Percentiles rank a stretch among this genome's conserved stretches.
Evolutionary conservation across 2,329 filamentous ascomycete species (phyloP).

Genomic region (Ascosphaera aggregata): DNA sequence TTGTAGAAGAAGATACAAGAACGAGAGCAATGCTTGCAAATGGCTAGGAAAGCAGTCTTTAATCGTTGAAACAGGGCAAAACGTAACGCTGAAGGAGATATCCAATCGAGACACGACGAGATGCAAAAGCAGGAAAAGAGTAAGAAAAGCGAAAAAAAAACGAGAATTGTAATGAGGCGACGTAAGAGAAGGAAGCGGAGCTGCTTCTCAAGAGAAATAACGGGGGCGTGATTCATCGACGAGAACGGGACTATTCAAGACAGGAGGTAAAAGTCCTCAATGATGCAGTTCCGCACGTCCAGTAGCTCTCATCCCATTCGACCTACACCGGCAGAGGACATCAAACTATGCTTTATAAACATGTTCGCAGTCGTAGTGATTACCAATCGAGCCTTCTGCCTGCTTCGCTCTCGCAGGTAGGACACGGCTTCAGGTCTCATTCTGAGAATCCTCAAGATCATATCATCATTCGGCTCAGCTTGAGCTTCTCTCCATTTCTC

Average conservation of each 20-base stretch:
- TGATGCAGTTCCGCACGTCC: not conserved
- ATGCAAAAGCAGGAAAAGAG: not conserved
- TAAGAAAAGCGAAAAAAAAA: not conserved
- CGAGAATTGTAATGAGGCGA: no score
- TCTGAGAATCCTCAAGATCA: conserved; percentile 82
- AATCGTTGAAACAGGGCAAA: not conserved
- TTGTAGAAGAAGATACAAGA: not conserved
- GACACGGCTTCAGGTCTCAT: conserved; percentile 79
- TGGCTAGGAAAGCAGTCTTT: not conserved
- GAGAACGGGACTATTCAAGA: no score
- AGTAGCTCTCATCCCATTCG: not conserved
- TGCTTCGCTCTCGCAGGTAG: conserved; percentile 73
- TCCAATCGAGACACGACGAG: not conserved
- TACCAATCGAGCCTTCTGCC: conserved; percentile 83
- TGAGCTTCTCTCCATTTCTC: conserved; percentile 91
- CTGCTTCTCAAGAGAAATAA: no score
- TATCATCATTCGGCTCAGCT: conserved; percentile 90
- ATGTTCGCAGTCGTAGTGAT: conserved; percentile 77
- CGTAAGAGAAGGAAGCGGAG: no score
- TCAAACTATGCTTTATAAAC: conserved; percentile 82
- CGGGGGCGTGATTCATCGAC: no score
- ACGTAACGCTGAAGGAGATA: not conserved
- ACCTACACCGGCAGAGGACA: conserved; percentile 12
- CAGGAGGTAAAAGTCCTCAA: no score
- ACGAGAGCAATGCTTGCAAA: not conserved